Percentiles rank a stretch among this genome's conserved stretches.
Conservation (phyloP, 176 grass and related monocot species). For the Avena atlantica region DNA sequence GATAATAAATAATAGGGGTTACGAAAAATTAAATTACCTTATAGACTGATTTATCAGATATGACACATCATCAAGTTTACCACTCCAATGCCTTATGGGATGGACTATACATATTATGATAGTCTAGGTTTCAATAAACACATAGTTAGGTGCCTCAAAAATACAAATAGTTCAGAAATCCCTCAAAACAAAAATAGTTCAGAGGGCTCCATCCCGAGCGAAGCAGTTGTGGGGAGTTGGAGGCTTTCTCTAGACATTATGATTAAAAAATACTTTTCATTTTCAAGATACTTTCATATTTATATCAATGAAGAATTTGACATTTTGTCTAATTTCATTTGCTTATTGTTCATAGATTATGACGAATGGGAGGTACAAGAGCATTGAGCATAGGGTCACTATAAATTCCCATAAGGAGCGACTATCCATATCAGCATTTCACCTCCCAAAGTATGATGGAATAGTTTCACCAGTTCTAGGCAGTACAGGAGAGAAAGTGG, state of each 20-base stretch:
- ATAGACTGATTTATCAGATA: not conserved
- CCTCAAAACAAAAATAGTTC: too few relatives aligned
- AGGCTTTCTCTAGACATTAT: not conserved
- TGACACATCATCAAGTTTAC: not conserved
- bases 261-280: not conserved
- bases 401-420: conserved; percentile 49
- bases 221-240: not conserved
- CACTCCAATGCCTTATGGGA: not conserved
- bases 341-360: conserved; percentile 34
- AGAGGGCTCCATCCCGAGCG: not conserved
- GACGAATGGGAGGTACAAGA: conserved; percentile 56
- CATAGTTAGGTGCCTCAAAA: too few relatives aligned
- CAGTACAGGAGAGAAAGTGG: not conserved
- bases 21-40: not conserved
- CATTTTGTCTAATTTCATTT: not conserved
- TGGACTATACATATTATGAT: not conserved
- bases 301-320: not conserved
- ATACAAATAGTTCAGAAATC: too few relatives aligned
- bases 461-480: not conserved
- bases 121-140: not conserved
- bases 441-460: conserved; percentile 32
- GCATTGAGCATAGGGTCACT: conserved; percentile 58
- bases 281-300: not conserved
- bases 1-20: not conserved
- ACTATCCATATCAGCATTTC: conserved; percentile 48